Base-by-base conservation (phyloP, 2,329 filamentous ascomycete genomes). In the Colletotrichum liriopes region DNA sequence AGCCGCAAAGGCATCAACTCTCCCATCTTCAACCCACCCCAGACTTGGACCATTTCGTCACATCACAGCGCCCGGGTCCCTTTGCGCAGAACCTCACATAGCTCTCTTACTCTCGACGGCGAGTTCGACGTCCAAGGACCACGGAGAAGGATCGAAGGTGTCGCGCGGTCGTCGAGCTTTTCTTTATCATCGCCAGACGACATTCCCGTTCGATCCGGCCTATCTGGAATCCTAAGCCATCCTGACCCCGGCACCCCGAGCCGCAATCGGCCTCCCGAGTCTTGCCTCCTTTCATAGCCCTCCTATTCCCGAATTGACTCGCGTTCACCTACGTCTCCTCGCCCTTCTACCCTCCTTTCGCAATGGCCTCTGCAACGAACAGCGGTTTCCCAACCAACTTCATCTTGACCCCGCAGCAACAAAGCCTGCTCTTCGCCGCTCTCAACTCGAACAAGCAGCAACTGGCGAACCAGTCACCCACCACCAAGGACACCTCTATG, bases 321-420 rank as follows among this genome's bases (percentile, higher is more conserved):
- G 20, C 32, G 49, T 65, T 52, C 60, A 43, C 65, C 67, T 59
- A 54, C 58, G 64, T 39, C 51, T 67, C 45, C 63, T 65, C 61
- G 37, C 26, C 59, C 39, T 56, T 23, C 52, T 29, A 18, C 35
- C 67, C 67, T 59, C 59, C 66, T 65, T 67, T 76, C 77, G 76
- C 77, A 67, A 90, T 90, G 88, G 83, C 88, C 74, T 88, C 86
- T 76, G 85, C 86, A 67, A 83, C 85, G 45, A 77, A 80, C 72
- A 80, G 81, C 71, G 84, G 79, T 74, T 77, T 86, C 74, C 82
- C 85, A 73, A 82, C 83, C 74, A 88, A 89, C 79, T 92, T 94
- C 80, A 90, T 92, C 78, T 88, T 95, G 76, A 94, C 92, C 72
- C 91, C 91, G 74, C 90, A 93, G 78, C 93, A 96, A 82, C 93